Evolutionary conservation across 1,284 basidiomycete species (phyloP), one percentile per base, ranked within the genome.

Genomic region (Ustanciosporium gigantosporum): DNA sequence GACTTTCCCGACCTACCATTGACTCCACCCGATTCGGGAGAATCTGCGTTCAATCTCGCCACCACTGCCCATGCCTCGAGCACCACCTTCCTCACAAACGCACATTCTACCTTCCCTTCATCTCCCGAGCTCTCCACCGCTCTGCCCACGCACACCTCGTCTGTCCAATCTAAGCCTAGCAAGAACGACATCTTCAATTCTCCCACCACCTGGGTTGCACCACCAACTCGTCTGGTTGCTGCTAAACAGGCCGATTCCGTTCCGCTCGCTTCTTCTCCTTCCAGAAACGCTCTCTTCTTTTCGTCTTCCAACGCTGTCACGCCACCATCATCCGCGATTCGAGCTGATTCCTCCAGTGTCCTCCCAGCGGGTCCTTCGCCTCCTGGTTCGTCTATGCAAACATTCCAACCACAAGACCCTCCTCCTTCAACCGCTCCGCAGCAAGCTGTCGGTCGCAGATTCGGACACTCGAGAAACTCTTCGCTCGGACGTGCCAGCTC

Each of bases 141-240:
- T 8, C 32, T 35, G 14, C n/a, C n/a, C n/a, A n/a, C n/a, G n/a
- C n/a, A n/a, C n/a, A n/a, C n/a, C n/a, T 11, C 11, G 9, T 29
- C 27, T 29, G 11, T 29, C 27, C 27, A 29, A n/a, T 35, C 32
- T 19, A 21, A 29, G 2, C 36, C 23, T 3, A 61, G 57, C 59
- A 66, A 66, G 48, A 69, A 71, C 20, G 68, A 69, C 39, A 71
- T 71, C 46, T 71, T 71, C 48, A 59, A 60, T 27, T 35, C 51
- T 2, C 45, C 60, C 4, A 45, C 46, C 25, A 24, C 59, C 15
- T 51, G 51, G 46, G 31, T 66, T 11, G 42, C 55, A 4, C 68
- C 68, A n/a, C 56, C 68, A 16, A 51, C 61, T 20, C 46, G 51
- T 11, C 25, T 58, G 6, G 16, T 27, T 3, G 15, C 42, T 3